Evolutionary conservation across 495 filamentous ascomycete species (phyloP).

Genomic region (Endocarpon pusillum): DNA sequence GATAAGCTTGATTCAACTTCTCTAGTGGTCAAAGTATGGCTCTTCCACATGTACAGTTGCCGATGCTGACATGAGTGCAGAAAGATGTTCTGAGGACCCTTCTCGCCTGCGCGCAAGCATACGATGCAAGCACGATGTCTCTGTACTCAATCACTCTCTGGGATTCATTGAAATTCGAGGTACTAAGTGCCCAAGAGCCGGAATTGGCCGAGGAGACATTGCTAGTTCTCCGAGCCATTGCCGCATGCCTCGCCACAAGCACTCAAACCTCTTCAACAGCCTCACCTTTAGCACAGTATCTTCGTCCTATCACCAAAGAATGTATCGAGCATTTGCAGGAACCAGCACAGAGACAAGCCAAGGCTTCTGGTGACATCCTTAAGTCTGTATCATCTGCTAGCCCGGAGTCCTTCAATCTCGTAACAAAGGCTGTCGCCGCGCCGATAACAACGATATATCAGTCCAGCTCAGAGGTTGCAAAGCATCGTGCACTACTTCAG

Average conservation of each 20-base stretch:
- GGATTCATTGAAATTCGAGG: conserved; percentile 60
- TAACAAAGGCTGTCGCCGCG: conserved; percentile 39
- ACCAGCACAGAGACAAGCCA: conserved; percentile 61
- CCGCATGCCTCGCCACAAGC: conserved; percentile 37
- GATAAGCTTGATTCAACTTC: conserved; percentile 67
- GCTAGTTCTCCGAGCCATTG: conserved; percentile 34
- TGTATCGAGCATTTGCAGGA: conserved; percentile 56
- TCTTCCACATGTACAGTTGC: neutral
- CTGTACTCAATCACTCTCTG: conserved; percentile 53
- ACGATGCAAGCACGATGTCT: conserved; percentile 44
- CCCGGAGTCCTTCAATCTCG: conserved; percentile 32
- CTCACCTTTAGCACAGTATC: conserved; percentile 39
- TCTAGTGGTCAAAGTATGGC: conserved; percentile 47
- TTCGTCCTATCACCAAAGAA: conserved; percentile 48
- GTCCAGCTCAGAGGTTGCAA: conserved; percentile 45
- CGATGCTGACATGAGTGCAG: conserved; percentile 26
- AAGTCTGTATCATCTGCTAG: conserved; percentile 37
- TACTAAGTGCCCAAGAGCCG: conserved; percentile 59
- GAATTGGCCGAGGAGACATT: conserved; percentile 48
- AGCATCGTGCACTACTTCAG: conserved; percentile 50
- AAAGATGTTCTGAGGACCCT: conserved; percentile 56
- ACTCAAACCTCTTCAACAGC: conserved; percentile 28
- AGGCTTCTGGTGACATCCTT: conserved; percentile 48
- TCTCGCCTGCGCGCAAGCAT: conserved; percentile 40
- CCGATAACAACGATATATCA: conserved; percentile 46